Conservation (phyloP, 805 yeast genomes). For the Wickerhamiella parazyma region DNA sequence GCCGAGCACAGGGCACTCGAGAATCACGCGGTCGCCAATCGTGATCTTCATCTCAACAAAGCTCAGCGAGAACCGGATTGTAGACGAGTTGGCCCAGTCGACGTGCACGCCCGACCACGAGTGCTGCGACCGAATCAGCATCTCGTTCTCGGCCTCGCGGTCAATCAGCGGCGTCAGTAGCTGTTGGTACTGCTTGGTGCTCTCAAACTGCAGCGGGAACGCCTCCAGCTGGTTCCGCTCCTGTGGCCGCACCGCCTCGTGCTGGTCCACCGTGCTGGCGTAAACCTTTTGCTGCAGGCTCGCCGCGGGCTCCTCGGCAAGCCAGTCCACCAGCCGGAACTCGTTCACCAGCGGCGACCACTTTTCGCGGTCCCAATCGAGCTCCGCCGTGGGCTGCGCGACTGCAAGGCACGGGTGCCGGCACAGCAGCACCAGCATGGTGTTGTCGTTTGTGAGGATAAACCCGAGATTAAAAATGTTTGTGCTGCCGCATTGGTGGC, state of each 20-base stretch:
- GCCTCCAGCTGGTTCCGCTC: constrained; percentile 35
- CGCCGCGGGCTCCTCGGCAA: constrained; percentile 56
- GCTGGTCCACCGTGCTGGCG: constrained; percentile 1
- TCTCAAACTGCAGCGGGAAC: constrained; percentile 59
- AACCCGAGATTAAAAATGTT: constrained; percentile 75
- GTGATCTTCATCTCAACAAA: constrained; percentile 52
- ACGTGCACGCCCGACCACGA: constrained; percentile 9
- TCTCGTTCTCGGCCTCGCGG: constrained; percentile 70
- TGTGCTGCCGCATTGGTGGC: constrained; percentile 76
- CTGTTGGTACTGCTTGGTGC: constrained; percentile 75
- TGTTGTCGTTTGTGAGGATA: constrained; percentile 74
- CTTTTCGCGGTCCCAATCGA: constrained; percentile 73
- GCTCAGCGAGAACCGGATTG: constrained; percentile 36
- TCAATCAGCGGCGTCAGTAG: constrained; percentile 74
- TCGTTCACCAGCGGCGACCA: constrained; percentile 84
- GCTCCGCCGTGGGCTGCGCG: constrained; percentile 41
- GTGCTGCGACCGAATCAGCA: constrained; percentile 17
- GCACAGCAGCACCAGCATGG: constrained; percentile 76
- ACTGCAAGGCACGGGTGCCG: constrained; percentile 58
- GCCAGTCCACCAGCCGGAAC: constrained; percentile 68
- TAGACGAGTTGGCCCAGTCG: constrained; percentile 3
- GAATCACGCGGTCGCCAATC: constrained; percentile 69
- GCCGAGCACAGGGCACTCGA: constrained; percentile 32
- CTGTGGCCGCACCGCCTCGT: constrained; percentile 1
- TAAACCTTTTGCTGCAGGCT: constrained; percentile 30